Base-by-base conservation (phyloP, 495 filamentous ascomycete genomes). In the Pseudevernia furfuracea region DNA sequence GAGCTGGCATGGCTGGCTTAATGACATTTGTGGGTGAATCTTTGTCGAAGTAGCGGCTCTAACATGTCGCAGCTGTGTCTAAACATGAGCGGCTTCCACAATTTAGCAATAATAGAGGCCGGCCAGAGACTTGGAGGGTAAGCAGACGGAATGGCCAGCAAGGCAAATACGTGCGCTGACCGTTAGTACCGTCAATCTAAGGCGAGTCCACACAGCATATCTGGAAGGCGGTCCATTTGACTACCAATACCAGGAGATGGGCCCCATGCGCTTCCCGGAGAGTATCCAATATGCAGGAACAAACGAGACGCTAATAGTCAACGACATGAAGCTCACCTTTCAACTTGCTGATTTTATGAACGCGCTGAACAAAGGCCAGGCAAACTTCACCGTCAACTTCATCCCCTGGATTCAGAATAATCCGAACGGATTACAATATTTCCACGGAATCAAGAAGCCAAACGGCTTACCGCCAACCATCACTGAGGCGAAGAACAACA, bases 191-290 rank as follows among this genome's bases (percentile, higher is more conserved):
- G 10, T 49, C 46, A 23, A 23, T 25, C n/a, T 49, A 49, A 49
- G 46, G 5, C 46, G 46, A n/a, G 46, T 49, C 23, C 46, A 49
- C 23, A 25, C 46, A 25, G 46, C 46, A 25, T 49, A 25, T 49
- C 23, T 49, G 23, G 80, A 77, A 34, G 78, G 82, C 34, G 78
- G 80, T 0, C 84, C 85, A 0, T 82, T 84, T 32, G 77, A 90
- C 21, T 89, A 89, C 64, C 84, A 86, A 52, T 90, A 89, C 63
- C 86, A 89, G 46, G 87, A 90, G 69, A 89, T 90, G 87, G 87
- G 87, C 0, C 85, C 87, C 0, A 89, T 89, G 87, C 78, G 87
- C 6, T 89, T 86, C 39, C 77, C 80, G 9, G 75, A 81, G 5
- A 71, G 69, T 38, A 76, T 79, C 63, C 84, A 76, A 0, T 79